Conservation (phyloP, 2,329 filamentous ascomycete species). For the Aspergillus tamarii region DNA sequence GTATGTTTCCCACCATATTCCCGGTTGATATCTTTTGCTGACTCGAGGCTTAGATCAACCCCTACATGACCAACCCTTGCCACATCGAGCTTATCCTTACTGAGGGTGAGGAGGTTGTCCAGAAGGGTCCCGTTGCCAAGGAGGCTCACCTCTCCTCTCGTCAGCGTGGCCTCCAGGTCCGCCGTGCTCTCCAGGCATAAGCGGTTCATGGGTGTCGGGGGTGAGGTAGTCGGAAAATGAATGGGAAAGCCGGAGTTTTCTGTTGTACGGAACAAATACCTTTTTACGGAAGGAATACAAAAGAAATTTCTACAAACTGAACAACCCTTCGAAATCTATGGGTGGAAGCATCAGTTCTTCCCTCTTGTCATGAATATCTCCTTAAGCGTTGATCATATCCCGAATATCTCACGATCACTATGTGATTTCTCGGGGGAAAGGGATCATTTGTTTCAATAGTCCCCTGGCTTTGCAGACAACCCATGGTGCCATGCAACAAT, state of each 20-base stretch:
- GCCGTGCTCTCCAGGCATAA: conserved; percentile 63
- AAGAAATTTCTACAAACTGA: conserved; percentile 20
- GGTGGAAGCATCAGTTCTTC: conserved; percentile 1
- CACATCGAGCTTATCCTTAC: conserved; percentile 99
- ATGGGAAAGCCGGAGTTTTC: conserved; percentile 43
- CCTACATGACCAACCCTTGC: conserved; percentile 99
- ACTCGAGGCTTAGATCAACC: conserved; percentile 78
- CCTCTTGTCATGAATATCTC: conserved; percentile 6
- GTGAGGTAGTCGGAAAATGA: conserved; percentile 33
- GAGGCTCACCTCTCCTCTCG: conserved; percentile 79
- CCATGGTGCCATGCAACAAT: neutral
- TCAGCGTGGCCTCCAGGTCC: conserved; percentile 77
- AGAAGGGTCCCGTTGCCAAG: conserved; percentile 77
- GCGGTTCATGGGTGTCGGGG: conserved; percentile 34
- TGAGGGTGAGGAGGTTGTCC: conserved; percentile 92
- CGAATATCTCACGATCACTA: neutral
- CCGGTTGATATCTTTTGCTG: neutral
- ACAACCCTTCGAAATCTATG: conserved; percentile 3
- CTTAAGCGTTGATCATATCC: conserved; percentile 10
- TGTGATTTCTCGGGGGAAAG: conserved; percentile 1
- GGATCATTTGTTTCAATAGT: conserved; percentile 7
- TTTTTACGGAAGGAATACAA: conserved; percentile 34
- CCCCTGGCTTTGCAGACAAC: neutral
- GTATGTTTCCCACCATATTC: conserved; percentile 64
- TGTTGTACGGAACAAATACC: conserved; percentile 37